phyloP scores from a whole-genome alignment of 345 rosid genomes.

The Rhizophora mangle region DNA sequence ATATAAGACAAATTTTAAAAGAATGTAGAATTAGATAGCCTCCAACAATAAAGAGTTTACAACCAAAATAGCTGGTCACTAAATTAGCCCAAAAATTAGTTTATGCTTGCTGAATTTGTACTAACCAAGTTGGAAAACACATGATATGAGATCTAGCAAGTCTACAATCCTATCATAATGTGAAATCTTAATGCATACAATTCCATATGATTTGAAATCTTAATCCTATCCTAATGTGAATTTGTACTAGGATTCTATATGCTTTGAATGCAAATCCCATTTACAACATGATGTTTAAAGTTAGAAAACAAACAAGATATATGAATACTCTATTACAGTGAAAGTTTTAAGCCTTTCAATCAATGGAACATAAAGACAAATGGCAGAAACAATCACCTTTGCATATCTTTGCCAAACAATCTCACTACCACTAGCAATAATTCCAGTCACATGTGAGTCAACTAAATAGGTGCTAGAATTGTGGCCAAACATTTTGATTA shows the following conservation, averaged over 20 bases:
- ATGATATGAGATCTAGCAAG: slow-evolving; percentile 55
- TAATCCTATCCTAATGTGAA: slow-evolving; percentile 87
- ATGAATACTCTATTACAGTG: slow-evolving; percentile 10
- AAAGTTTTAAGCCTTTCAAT: no score
- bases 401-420: no score
- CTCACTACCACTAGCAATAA: no score
- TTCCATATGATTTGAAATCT: slow-evolving; percentile 96
- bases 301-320: slow-evolving; percentile 7
- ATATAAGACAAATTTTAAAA: no score
- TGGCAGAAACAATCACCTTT: no score
- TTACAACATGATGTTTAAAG: slow-evolving; percentile 37
- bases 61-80: no score
- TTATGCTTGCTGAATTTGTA: slow-evolving; percentile 77
- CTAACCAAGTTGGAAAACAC: slow-evolving; percentile 60
- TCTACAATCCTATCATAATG: slow-evolving; percentile 59
- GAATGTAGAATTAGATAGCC: no score
- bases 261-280: slow-evolving; percentile 91
- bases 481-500: no score
- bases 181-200: slow-evolving; percentile 77
- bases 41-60: no score
- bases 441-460: no score
- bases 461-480: no score
- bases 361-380: no score
- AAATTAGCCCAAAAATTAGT: neutral
- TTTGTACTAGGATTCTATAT: slow-evolving; percentile 95